Evolutionary conservation across 208 protist species (phyloP), one percentile per base, ranked within the genome.

Genomic region (Leishmania mexicana): DNA sequence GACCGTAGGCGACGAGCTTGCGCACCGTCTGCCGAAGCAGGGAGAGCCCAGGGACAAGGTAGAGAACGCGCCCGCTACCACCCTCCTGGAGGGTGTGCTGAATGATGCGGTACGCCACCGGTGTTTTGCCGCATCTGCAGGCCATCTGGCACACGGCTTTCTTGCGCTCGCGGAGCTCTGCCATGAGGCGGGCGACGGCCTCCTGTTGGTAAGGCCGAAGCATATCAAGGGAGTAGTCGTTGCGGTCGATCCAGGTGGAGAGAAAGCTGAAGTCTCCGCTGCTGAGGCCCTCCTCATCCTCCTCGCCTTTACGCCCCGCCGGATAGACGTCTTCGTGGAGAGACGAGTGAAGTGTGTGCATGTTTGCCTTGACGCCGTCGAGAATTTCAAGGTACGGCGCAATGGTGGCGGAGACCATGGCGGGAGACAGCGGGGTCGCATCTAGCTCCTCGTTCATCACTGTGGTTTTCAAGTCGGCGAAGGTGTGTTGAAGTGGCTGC

Each of bases 71-170:
- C 3, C 64, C 78, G 35, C 79, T 80, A 24, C 70, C 62, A 2
- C 42, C 42, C 24, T 72, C 8, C 60, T 79, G 38, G 47, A 89
- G 75, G 17, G 84, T 74, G 31, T 47, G 79, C 72, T 88, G 83
- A 54, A 96, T 80, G 51, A 92, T 87, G 53, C 87, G 79, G 87
- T 86, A 96, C 15, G 92, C 92, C 3, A 96, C 92, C 6, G 92
- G 92, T 13, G 92, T 96, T 79, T 96, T 96, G 38, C 92, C 92
- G 79, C 92, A 96, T 17, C 92, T 85, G 78, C 92, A 96, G 7
- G 92, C 92, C 90, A 96, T 96, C 87, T 96, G 92, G 68, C 90
- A 96, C 38, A 96, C 88, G 1, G 92, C 83, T 35, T 84, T 83
- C 13, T 88, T 83, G 47, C 57, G 40, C 54, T 47, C 62, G 5